Percentiles rank a stretch among this genome's conserved stretches.
These are phyloP conservation scores for Polygonum maritimum DNA, from an alignment of 148 eudicot species.

Conservation along the genomic window DNA sequence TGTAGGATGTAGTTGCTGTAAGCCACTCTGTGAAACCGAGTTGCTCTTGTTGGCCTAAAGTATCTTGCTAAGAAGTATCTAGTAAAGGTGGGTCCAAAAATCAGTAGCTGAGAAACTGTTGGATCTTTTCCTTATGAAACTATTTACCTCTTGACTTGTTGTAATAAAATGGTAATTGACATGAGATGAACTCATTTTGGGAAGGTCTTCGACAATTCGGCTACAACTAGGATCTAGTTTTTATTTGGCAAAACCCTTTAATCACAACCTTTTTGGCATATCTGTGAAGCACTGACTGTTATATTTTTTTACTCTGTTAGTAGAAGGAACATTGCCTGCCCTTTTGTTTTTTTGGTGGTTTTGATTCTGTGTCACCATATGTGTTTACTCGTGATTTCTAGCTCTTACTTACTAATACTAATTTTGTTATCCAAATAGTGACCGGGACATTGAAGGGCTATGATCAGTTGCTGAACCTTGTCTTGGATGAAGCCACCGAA, in stretches of 20 bases:
- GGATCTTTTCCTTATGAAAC: neutral
- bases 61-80: neutral
- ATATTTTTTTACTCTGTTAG: too few species aligned
- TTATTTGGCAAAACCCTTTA: neutral
- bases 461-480: constrained; percentile 94
- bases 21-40: neutral
- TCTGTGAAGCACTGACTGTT: too few species aligned
- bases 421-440: constrained; percentile 25
- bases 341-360: too few species aligned
- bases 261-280: neutral
- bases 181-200: neutral
- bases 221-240: neutral
- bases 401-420: too few species aligned
- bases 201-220: neutral
- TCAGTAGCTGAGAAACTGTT: neutral
- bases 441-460: constrained; percentile 90
- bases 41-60: neutral
- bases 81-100: neutral
- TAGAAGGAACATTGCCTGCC: too few species aligned
- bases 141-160: neutral
- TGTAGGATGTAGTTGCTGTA: neutral
- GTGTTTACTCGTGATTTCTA: too few species aligned
- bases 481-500: constrained; percentile 89
- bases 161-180: neutral
- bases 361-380: too few species aligned